phyloP scores from a whole-genome alignment of 345 rosid genomes.

The Lumnitzera littorea region DNA sequence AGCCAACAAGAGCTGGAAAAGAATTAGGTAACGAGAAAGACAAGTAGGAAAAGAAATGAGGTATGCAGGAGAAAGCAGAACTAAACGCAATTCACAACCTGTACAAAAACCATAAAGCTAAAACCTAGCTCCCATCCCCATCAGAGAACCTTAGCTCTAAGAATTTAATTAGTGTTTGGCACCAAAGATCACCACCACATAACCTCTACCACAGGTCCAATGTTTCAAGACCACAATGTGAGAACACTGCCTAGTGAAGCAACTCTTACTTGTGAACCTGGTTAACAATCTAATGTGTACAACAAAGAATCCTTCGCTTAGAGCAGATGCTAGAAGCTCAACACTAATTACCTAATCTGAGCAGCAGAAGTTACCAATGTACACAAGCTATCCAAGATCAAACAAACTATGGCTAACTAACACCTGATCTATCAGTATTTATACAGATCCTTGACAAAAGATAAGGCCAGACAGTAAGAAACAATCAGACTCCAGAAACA shows the following conservation, averaged over 20 bases:
- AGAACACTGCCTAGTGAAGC: constrained; percentile 12
- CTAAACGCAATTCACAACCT: too few relatives aligned
- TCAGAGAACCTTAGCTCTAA: too few relatives aligned
- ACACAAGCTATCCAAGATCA: constrained; percentile 24
- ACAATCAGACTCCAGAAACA: constrained; percentile 3
- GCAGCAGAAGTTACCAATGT: constrained; percentile 39
- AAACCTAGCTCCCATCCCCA: too few relatives aligned
- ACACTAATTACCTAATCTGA: constrained; percentile 11
- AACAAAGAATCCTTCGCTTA: constrained; percentile 40
- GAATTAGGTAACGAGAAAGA: too few relatives aligned
- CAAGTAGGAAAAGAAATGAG: too few relatives aligned
- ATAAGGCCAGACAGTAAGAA: constrained; percentile 11
- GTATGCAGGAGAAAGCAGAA: too few relatives aligned
- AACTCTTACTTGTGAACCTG: constrained; percentile 20
- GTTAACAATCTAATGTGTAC: constrained; percentile 27
- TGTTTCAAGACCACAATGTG: background rate
- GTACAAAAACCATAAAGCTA: too few relatives aligned
- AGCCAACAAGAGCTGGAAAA: too few relatives aligned
- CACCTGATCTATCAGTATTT: constrained; percentile 23
- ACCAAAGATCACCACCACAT: too few relatives aligned
- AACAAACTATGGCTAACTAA: constrained; percentile 25
- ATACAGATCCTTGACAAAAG: constrained; percentile 27
- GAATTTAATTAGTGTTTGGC: too few relatives aligned
- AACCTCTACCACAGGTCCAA: too few relatives aligned
- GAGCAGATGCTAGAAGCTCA: constrained; percentile 9